phyloP scores from a whole-genome alignment of 805 yeast genomes.

The Lachancea lanzarotensis region DNA sequence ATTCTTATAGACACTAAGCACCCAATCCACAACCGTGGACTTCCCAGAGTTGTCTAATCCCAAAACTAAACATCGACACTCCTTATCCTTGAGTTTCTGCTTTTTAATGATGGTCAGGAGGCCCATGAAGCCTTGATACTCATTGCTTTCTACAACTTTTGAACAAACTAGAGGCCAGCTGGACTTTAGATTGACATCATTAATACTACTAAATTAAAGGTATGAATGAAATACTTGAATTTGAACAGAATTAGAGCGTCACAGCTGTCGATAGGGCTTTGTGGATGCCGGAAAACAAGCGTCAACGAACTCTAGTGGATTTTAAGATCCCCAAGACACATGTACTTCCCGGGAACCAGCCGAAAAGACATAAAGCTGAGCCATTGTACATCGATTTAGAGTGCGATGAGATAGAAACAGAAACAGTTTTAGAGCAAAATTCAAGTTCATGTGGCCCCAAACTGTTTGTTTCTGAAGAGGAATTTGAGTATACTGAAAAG shows the following conservation, averaged over 20 bases:
- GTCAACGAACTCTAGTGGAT: constrained; percentile 20
- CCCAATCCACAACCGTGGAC: constrained; percentile 65
- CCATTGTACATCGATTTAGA: constrained; percentile 14
- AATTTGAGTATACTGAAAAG: background rate
- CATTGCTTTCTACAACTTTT: background rate
- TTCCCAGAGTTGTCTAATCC: constrained; percentile 93
- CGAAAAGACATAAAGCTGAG: constrained; percentile 6
- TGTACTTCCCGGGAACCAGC: constrained; percentile 1
- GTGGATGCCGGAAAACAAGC: constrained; percentile 11
- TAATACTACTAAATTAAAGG: background rate
- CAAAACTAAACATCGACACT: constrained; percentile 64
- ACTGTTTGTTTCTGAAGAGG: constrained; percentile 10
- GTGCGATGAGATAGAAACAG: constrained; percentile 6
- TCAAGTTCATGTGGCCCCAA: background rate
- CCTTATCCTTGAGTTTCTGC: constrained; percentile 74
- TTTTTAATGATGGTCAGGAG: constrained; percentile 70
- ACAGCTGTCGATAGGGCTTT: background rate
- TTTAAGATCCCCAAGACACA: constrained; percentile 3
- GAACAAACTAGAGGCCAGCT: too few relatives aligned
- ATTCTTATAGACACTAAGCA: constrained; percentile 31
- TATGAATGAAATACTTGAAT: background rate
- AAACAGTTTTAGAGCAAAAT: background rate
- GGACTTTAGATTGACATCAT: too few relatives aligned
- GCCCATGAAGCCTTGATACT: constrained; percentile 49
- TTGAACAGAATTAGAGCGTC: background rate